phyloP scores from a whole-genome alignment of 306 rosid species.

The Hippophae tibetana region DNA sequence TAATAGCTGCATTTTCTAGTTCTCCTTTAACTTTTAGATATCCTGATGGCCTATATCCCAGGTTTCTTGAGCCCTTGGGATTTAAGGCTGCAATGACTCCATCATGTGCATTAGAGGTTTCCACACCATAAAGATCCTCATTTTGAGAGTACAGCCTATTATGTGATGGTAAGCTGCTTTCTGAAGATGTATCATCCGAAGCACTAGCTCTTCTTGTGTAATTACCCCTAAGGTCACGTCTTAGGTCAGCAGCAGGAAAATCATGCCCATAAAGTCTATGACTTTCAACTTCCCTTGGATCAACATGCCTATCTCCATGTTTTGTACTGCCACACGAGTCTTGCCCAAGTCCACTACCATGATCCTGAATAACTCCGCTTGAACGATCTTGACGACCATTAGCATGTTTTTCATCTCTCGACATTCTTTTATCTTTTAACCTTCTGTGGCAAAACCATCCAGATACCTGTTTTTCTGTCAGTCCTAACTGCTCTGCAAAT shows the following conservation, averaged over 20 bases:
- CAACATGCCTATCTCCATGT: slow-evolving; percentile 66
- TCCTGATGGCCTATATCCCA: slow-evolving; percentile 83
- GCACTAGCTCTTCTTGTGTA: slow-evolving; percentile 42
- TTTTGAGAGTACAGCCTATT: slow-evolving; percentile 52
- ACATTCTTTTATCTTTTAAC: slow-evolving; percentile 75
- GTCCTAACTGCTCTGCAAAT: slow-evolving; percentile 58
- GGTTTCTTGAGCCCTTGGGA: slow-evolving; percentile 36
- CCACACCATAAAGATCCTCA: slow-evolving; percentile 53
- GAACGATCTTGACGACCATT: slow-evolving; percentile 91
- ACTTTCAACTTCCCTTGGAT: slow-evolving; percentile 93
- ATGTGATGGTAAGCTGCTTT: slow-evolving; percentile 72
- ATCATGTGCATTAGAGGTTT: slow-evolving; percentile 51
- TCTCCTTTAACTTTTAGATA: slow-evolving; percentile 94
- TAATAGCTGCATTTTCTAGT: slow-evolving; percentile 92
- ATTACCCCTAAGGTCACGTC: slow-evolving; percentile 35
- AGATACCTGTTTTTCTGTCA: slow-evolving; percentile 92
- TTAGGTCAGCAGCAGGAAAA: slow-evolving; percentile 38
- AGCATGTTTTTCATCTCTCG: slow-evolving; percentile 45
- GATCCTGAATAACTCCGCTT: slow-evolving; percentile 80
- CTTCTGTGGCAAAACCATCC: slow-evolving; percentile 99
- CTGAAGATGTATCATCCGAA: slow-evolving; percentile 75
- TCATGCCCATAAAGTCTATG: slow-evolving; percentile 57
- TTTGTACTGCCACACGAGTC: slow-evolving; percentile 99
- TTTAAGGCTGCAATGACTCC: slow-evolving; percentile 51
- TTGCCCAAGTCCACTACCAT: slow-evolving; percentile 88